Percentiles rank a stretch among this genome's conserved stretches.
Evolutionary conservation across 306 rosid genomes (phyloP).

Genomic region (Ormosia emarginata): DNA sequence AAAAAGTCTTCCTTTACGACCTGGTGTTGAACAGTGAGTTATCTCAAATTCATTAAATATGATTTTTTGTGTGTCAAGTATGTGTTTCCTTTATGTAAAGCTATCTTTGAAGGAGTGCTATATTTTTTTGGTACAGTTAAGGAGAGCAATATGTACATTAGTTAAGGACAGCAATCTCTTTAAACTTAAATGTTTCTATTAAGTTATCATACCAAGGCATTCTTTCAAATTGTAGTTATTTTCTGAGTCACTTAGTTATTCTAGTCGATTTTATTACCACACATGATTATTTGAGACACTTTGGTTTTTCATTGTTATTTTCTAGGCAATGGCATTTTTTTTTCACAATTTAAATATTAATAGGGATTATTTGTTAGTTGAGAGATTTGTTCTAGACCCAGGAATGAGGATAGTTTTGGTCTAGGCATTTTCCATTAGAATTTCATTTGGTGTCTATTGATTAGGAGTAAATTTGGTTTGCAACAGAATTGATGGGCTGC

Average conservation of each 20-base stretch:
- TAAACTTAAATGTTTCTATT: background rate
- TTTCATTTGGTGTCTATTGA: background rate
- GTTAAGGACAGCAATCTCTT: slow-evolving; percentile 12
- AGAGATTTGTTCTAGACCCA: background rate
- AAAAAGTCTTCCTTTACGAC: slow-evolving; percentile 64
- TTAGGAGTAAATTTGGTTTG: background rate
- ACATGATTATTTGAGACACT: background rate
- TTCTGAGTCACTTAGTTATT: background rate
- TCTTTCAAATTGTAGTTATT: background rate
- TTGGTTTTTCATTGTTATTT: background rate
- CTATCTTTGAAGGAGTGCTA: slow-evolving; percentile 1
- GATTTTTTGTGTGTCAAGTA: background rate
- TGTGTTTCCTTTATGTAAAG: background rate
- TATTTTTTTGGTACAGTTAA: background rate
- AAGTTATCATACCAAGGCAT: background rate
- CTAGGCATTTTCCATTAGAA: background rate
- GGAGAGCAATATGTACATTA: slow-evolving; percentile 1
- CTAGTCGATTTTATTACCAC: background rate
- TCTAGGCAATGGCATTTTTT: background rate
- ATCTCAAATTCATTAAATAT: slow-evolving; percentile 21
- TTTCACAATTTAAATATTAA: background rate
- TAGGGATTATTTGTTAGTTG: slow-evolving; percentile 6
- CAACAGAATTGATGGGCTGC: slow-evolving; percentile 1
- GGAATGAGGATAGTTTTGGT: background rate
- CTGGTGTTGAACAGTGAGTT: slow-evolving; percentile 92